Evolutionary conservation across 345 rosid species (phyloP).

Genomic region (Citrus australasica): DNA sequence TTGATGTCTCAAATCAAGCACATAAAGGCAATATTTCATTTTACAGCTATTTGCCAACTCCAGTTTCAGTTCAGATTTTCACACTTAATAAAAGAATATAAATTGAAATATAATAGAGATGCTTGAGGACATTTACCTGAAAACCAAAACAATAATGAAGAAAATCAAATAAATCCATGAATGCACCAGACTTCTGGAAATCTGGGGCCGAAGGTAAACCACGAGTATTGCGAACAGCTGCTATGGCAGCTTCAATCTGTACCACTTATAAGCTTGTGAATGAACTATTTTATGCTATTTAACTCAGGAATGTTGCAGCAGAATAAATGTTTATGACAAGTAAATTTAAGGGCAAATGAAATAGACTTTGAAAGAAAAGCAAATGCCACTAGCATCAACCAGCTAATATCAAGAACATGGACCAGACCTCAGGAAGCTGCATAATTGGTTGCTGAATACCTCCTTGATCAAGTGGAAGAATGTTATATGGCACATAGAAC

Average conservation of each 20-base stretch:
- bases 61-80: neutral
- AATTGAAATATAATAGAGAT: neutral
- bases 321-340: constrained; percentile 2
- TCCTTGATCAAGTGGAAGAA: constrained; percentile 88
- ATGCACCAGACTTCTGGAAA: constrained; percentile 43
- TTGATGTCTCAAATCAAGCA: constrained; percentile 2
- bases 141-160: constrained; percentile 81
- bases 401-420: constrained; percentile 18
- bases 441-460: constrained; percentile 78
- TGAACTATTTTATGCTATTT: constrained; percentile 3
- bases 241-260: constrained; percentile 85
- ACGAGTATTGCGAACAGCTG: constrained; percentile 55
- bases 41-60: neutral
- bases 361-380: neutral
- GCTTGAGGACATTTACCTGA: constrained; percentile 52
- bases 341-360: neutral
- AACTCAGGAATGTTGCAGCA: constrained; percentile 5
- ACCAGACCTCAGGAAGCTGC: constrained; percentile 78
- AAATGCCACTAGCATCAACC: neutral
- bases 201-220: constrained; percentile 58
- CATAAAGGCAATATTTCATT: neutral
- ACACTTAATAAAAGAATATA: neutral
- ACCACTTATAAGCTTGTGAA: constrained; percentile 23
- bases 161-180: constrained; percentile 70
- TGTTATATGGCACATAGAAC: constrained; percentile 76